Conservation (phyloP, 768 basidiomycete genomes). For the Sutorius australiensis region DNA sequence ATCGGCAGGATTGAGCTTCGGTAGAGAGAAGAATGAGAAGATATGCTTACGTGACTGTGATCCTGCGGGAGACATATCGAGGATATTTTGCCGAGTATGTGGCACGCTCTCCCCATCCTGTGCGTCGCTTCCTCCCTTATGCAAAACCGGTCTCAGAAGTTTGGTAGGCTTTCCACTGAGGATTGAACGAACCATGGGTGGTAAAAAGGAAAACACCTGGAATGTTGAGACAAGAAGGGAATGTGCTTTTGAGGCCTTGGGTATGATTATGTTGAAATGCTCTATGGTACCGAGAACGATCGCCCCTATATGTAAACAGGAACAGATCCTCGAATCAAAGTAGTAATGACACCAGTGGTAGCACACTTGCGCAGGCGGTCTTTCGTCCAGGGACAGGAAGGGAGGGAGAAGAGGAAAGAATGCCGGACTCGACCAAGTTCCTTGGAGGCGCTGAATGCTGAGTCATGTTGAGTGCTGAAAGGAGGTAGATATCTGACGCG, state of each 20-base stretch:
- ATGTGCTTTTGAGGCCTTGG: slow-evolving; percentile 3
- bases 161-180: slow-evolving; percentile 19
- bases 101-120: slow-evolving; percentile 17
- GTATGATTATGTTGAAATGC: background rate
- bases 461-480: too few relatives aligned
- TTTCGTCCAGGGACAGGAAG: too few relatives aligned
- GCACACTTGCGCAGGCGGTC: too few relatives aligned
- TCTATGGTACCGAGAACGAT: background rate
- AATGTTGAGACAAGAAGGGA: slow-evolving; percentile 16
- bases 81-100: slow-evolving; percentile 20
- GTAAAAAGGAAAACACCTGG: slow-evolving; percentile 9
- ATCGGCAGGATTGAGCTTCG: background rate
- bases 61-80: slow-evolving; percentile 20
- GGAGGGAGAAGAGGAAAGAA: too few relatives aligned
- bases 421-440: too few relatives aligned
- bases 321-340: slow-evolving; percentile 3
- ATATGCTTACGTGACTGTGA: slow-evolving; percentile 24
- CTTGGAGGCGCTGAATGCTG: too few relatives aligned
- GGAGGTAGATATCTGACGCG: too few relatives aligned
- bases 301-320: slow-evolving; percentile 13
- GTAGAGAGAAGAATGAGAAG: background rate
- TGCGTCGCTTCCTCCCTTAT: slow-evolving; percentile 21
- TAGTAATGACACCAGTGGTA: too few relatives aligned
- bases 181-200: slow-evolving; percentile 17
- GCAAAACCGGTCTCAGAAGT: slow-evolving; percentile 27